Evolutionary conservation across 352 stramenopile genomes (phyloP), one percentile per base, ranked within the genome.

Genomic region (Phytophthora ramorum): DNA sequence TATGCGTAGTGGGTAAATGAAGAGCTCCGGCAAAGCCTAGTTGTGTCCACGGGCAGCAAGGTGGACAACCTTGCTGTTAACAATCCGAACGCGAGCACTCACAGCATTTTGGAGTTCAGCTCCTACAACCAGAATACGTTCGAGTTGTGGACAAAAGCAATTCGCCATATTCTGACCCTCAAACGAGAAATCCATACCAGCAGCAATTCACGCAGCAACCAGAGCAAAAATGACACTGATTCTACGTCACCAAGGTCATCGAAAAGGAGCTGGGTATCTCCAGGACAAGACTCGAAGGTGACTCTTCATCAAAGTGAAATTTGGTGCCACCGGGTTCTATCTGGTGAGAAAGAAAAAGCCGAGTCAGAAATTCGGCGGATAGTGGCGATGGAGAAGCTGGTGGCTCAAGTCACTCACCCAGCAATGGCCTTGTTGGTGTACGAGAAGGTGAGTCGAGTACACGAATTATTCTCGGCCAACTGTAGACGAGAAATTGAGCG

Each of bases 371-470:
- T 94, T 20, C 73, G 87, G 7, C 81, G 87, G 38, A 92, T 96
- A 54, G 62, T 93, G 16, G 87, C 87, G 2, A 96, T 96, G 87
- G 85, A 96, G 54, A 94, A 93, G 51, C 67, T 96, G 2, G 86
- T 96, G 7, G 69, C 72, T 8, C 85, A 96, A 71, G 85, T 96
- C 28, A 92, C 84, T 6, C 86, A 76, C 52, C 74, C 85, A 14
- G 66, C 81, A 9, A 96, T 96, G 87, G 87, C 87, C n/a, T 64
- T 96, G 28, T 67, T 96, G 3, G 87, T 96, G 40, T 96, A 96
- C 56, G 87, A 96, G 49, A 96, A 96, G 68, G 87, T 96, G 20
- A 94, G 85, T 37, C 83, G 87, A 13, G 87, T 96, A n/a, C 86
- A 96, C 44, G 87, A 96, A 53, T 73, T 96, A 17, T 96, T 94